Evolutionary conservation across 192 early-diverging fungal genomes (phyloP).

Genomic region (Geranomyces michiganensis): DNA sequence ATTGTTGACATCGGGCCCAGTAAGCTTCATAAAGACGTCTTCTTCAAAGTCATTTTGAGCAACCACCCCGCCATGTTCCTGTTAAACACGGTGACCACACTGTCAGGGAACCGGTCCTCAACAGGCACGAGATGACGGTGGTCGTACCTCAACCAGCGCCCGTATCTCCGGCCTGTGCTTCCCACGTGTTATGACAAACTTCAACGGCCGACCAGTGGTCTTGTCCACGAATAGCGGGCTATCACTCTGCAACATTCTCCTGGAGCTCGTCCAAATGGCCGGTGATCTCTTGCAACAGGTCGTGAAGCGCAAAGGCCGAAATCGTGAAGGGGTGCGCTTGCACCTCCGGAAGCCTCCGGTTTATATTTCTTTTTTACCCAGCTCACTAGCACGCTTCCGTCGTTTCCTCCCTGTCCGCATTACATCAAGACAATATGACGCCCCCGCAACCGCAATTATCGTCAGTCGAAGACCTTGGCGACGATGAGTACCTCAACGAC

Average conservation of each 20-base stretch:
- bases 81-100: neutral
- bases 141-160: constrained; percentile 8
- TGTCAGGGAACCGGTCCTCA: neutral
- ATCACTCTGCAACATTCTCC: neutral
- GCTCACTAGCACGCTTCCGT: too few species aligned
- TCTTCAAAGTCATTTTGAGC: neutral
- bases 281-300: too few species aligned
- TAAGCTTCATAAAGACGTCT: constrained; percentile 12
- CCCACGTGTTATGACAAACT: constrained; percentile 19
- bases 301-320: too few species aligned
- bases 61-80: constrained; percentile 13
- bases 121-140: neutral
- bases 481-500: constrained; percentile 21
- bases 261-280: too few species aligned
- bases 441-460: too few species aligned
- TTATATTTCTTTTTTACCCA: too few species aligned
- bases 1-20: neutral
- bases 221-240: constrained; percentile 7
- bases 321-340: too few species aligned
- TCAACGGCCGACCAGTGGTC: neutral
- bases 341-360: too few species aligned
- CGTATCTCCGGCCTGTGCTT: neutral
- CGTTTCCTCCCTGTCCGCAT: too few species aligned
- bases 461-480: constrained; percentile 20
- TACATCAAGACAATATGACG: too few species aligned